phyloP scores from a whole-genome alignment of 2,329 filamentous ascomycete genomes.

The Arthrobotrys entomopaga region DNA sequence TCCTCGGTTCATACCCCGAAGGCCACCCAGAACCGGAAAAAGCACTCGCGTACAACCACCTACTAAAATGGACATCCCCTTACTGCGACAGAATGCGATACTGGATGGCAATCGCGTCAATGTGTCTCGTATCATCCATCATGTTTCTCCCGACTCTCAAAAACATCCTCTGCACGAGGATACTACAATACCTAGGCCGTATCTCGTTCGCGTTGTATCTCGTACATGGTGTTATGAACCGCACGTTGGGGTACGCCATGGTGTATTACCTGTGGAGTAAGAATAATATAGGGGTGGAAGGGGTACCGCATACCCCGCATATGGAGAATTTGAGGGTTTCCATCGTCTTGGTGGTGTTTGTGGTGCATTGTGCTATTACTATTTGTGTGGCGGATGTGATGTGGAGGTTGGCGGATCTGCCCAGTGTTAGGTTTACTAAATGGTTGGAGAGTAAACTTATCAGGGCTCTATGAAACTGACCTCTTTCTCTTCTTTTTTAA shows the following conservation, averaged over 20 bases:
- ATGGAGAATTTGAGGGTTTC: not conserved
- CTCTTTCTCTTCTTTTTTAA: too few relatives aligned
- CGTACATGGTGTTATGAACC: not conserved
- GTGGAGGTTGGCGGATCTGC: conserved; percentile 6
- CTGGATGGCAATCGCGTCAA: not conserved
- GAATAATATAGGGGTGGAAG: not conserved
- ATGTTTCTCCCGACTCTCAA: not conserved
- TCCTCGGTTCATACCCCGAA: not conserved
- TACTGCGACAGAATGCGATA: not conserved
- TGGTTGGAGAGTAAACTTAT: conserved; percentile 14
- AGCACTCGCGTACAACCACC: too few relatives aligned
- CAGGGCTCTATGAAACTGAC: not conserved
- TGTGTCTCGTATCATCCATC: not conserved
- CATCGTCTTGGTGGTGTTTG: not conserved
- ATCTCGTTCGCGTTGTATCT: conserved; percentile 12
- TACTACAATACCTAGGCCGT: conserved; percentile 5
- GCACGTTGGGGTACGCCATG: not conserved
- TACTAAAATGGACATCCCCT: too few relatives aligned
- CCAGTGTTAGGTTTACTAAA: conserved; percentile 1
- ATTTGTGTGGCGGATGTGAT: conserved; percentile 8
- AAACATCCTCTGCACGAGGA: not conserved
- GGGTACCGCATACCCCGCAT: not conserved
- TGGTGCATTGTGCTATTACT: not conserved
- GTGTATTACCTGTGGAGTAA: not conserved
- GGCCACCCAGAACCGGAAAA: too few relatives aligned